Evolutionary conservation across 352 stramenopile genomes (phyloP), one percentile per base, ranked within the genome.

Genomic region (Phytophthora pseudosyringae): DNA sequence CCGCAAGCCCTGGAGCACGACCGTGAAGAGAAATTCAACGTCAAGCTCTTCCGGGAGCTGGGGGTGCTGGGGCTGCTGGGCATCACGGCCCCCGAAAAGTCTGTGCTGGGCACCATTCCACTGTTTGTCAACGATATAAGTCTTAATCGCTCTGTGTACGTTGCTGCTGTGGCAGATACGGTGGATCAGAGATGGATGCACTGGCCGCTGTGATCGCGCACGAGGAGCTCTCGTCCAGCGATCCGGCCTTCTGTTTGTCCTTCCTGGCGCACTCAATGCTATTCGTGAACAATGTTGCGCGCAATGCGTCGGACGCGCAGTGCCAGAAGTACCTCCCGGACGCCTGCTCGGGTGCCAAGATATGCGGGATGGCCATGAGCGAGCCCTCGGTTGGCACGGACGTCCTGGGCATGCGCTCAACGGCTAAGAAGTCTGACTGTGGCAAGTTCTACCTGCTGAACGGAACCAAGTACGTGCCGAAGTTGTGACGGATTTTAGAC

Each of bases 291-390:
- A 98, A 98, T 68, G 78, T 98, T 12, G 77, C 83, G 1, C 91
- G 80, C 47, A 98, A 98, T 71, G 94, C 89, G 16, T 97, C 73
- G 40, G 75, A 97, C 10, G 88, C 73, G 25, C 93, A 98, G 75
- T 97, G 85, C 55, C 53, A 74, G 28, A 91, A 93, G 73, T 95
- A 91, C 74, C 76, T 99, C 0, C 97, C 97, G 32, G 78, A 75
- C 18, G 85, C 95, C 44, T 99, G 97, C 69, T 90, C 89, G 3
- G 98, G 97, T 31, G 83, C 80, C 10, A 93, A 92, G 58, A 98
- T 99, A 70, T 98, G 97, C 56, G 98, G 98, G 32, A 99, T 99
- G 97, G 96, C 93, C 51, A 99, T 99, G 97, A 98, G 89, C 71
- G 98, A 99, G 81, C 97, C 98, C 26, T 97, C 94, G 29, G 95